phyloP scores from a whole-genome alignment of 495 filamentous ascomycete genomes.

The Xylaria flabelliformis region DNA sequence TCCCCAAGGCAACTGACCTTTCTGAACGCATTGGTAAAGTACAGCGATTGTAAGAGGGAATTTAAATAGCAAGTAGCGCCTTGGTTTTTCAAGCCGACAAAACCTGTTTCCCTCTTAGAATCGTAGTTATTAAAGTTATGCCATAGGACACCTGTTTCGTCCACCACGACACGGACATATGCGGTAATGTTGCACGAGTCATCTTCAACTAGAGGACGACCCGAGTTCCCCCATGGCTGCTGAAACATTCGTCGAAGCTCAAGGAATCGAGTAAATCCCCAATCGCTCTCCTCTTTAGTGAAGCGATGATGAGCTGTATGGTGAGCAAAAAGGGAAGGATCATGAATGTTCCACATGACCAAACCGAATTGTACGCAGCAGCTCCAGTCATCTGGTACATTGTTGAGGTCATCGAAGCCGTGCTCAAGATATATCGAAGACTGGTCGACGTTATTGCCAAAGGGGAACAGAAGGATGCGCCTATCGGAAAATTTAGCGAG shows the following conservation, averaged over 20 bases:
- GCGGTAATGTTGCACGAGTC: slow-evolving; percentile 87
- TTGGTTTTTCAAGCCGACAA: slow-evolving; percentile 96
- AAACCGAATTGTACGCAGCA: slow-evolving; percentile 95
- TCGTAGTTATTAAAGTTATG: slow-evolving; percentile 99
- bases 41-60: slow-evolving; percentile 93
- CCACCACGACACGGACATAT: slow-evolving; percentile 92
- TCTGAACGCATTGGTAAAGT: slow-evolving; percentile 96
- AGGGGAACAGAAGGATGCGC: slow-evolving; percentile 95
- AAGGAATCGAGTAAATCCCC: slow-evolving; percentile 94
- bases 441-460: slow-evolving; percentile 89
- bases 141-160: slow-evolving; percentile 98
- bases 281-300: slow-evolving; percentile 95
- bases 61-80: slow-evolving; percentile 99
- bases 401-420: slow-evolving; percentile 68
- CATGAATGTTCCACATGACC: slow-evolving; percentile 91
- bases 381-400: slow-evolving; percentile 84
- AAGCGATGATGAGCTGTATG: slow-evolving; percentile 86
- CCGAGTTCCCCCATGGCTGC: slow-evolving; percentile 61
- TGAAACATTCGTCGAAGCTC: slow-evolving; percentile 85
- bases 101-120: slow-evolving; percentile 97
- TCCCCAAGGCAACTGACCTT: slow-evolving; percentile 62
- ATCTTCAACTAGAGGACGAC: slow-evolving; percentile 86
- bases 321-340: slow-evolving; percentile 75
- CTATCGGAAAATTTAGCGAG: slow-evolving; percentile 51
- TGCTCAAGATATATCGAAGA: slow-evolving; percentile 97